phyloP scores from a whole-genome alignment of 306 rosid genomes.

The Alnus glutinosa region DNA sequence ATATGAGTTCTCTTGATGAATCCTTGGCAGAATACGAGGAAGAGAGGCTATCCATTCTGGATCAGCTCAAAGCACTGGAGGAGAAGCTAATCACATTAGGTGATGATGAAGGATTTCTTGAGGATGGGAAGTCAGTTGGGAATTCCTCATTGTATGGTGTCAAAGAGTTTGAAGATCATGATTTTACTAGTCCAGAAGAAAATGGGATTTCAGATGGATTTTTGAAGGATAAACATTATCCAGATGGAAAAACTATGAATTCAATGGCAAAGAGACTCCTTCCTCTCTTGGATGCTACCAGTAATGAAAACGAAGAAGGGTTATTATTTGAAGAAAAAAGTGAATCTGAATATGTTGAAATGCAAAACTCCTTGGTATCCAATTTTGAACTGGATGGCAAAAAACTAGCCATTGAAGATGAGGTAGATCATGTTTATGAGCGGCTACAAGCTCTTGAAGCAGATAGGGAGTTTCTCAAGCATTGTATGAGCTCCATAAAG shows the following conservation, averaged over 20 bases:
- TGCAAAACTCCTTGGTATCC: conserved; percentile 31
- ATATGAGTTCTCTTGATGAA: conserved; percentile 58
- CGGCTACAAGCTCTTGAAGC: conserved; percentile 76
- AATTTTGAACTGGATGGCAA: conserved; percentile 35
- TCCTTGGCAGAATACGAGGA: conserved; percentile 68
- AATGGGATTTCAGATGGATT: conserved; percentile 23
- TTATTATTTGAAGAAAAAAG: conserved; percentile 22
- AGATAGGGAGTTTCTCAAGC: conserved; percentile 65
- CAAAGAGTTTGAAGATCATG: conserved; percentile 28
- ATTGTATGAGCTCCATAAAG: conserved; percentile 64
- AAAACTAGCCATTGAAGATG: conserved; percentile 57
- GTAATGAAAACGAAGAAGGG: conserved; percentile 39
- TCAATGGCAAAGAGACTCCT: conserved; percentile 70
- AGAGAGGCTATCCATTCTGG: conserved; percentile 65
- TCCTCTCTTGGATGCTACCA: conserved; percentile 65
- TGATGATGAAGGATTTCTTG: conserved; percentile 44
- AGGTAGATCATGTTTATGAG: conserved; percentile 76
- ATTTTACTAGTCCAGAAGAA: conserved; percentile 45
- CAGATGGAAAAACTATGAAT: conserved; percentile 35
- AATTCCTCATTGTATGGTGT: conserved; percentile 20
- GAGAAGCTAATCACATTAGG: conserved; percentile 58
- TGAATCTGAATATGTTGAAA: conserved; percentile 33
- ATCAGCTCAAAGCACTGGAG: conserved; percentile 73
- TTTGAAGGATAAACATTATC: conserved; percentile 33
- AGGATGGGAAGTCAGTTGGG: conserved; percentile 33